Evolutionary conservation across 805 yeast genomes (phyloP).

Genomic region (Metschnikowia colocasiae): DNA sequence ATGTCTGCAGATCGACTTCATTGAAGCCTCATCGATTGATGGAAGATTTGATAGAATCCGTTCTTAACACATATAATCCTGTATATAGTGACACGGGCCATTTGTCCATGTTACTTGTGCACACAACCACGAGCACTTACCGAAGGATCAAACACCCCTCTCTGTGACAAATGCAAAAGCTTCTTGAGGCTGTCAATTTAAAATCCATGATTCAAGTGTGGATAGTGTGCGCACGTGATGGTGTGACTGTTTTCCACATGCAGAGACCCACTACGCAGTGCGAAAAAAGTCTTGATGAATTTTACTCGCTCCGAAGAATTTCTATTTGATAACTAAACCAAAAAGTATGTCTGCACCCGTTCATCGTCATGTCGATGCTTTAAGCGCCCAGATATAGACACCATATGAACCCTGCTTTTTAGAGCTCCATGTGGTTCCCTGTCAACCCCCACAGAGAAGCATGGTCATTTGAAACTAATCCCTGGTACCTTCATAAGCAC

Average conservation of each 20-base stretch:
- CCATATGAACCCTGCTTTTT: neutral
- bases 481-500: neutral
- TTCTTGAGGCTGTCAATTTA: neutral
- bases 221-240: slow-evolving; percentile 8
- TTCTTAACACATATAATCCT: too few species aligned
- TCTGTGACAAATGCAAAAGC: too few species aligned
- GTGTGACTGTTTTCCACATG: slow-evolving; percentile 14
- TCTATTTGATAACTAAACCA: slow-evolving; percentile 12
- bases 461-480: too few species aligned
- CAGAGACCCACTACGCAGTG: slow-evolving; percentile 11
- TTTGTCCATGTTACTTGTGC: too few species aligned
- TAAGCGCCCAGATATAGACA: neutral
- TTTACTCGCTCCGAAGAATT: slow-evolving; percentile 2
- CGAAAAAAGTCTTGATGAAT: slow-evolving; percentile 13
- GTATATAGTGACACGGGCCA: too few species aligned
- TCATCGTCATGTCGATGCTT: neutral
- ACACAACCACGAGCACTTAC: too few species aligned
- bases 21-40: too few species aligned
- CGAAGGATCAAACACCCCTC: too few species aligned
- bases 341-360: slow-evolving; percentile 14
- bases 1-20: too few species aligned
- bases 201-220: neutral
- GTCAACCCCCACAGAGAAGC: neutral
- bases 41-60: too few species aligned
- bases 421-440: neutral